Evolutionary conservation across 495 filamentous ascomycete species (phyloP), one percentile per base, ranked within the genome.

Genomic region (Aspergillus asperescens): DNA sequence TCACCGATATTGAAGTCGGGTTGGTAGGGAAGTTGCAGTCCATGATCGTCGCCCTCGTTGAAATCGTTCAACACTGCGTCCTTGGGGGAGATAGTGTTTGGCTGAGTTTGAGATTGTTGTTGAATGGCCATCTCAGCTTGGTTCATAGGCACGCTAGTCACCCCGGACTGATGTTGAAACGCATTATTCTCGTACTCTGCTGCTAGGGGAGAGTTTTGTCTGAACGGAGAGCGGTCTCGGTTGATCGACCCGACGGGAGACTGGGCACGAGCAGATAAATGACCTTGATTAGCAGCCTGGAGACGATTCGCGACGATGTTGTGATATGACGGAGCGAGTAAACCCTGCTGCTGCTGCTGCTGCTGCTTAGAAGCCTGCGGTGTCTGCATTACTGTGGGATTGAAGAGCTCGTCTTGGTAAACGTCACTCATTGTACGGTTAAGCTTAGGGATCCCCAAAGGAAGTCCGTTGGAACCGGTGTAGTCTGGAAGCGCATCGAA

Each of bases 81-180:
- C 74, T 96, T 95, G 25, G 93, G 93, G 12, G 93, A 98, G 46
- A 98, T 96, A 5, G 94, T 96, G 64, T 88, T 88, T 0, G 88
- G 83, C 10, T 82, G 54, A 6, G 48, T 52, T 24, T 61, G 61
- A 35, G 54, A 24, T 19, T 67, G 57, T 32, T 50, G 57, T 34
- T 50, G 50, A 44, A 72, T 59, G 20, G 55, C 65, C 61, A 73
- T 56, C 1, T 53, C 64, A 45, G 66, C 62, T 37, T 71, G 60
- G 35, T 54, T 13, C 77, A 77, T 59, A 62, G 61, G 62, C 57
- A 62, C 50, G 64, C 65, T 56, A 70, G 80, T 54, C 69, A 70
- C 60, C 60, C 69, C 61, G n/a, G 64, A 61, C 0, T 64, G 41
- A 32, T 60, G 58, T 54, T 69, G 71, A 29, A 75, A 56, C 35